A percentile compares a stretch with the other conserved stretches of the same genome.
Evolutionary conservation across 108 stramenopile species (phyloP).

Genomic region (Schizochytrium sp.): DNA sequence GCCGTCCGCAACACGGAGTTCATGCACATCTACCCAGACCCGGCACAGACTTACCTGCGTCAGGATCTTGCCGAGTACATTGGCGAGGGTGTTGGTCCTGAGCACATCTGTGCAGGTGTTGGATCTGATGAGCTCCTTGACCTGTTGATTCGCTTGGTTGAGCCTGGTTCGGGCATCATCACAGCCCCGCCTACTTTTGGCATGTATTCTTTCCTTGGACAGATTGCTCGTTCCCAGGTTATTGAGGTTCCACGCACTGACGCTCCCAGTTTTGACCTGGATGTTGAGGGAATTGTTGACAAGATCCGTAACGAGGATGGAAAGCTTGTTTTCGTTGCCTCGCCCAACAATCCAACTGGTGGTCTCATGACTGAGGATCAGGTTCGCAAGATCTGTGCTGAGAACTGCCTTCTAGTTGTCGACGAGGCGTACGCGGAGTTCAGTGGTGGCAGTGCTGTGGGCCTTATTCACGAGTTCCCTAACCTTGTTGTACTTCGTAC

Average conservation of each 20-base stretch:
- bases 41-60: conserved; percentile 47
- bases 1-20: conserved; percentile 27
- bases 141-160: conserved; percentile 24
- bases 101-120: background rate
- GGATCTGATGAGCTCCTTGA: conserved; percentile 58
- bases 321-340: conserved; percentile 47
- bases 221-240: conserved; percentile 44
- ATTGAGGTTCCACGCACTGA: background rate
- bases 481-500: conserved; percentile 58
- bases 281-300: conserved; percentile 17
- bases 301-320: background rate
- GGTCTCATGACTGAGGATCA: conserved; percentile 59
- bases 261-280: conserved; percentile 44
- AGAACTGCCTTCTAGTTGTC: conserved; percentile 30
- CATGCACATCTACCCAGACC: conserved; percentile 62
- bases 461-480: conserved; percentile 14
- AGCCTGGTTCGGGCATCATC: conserved; percentile 54
- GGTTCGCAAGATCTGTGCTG: conserved; percentile 53
- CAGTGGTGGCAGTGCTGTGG: conserved; percentile 25
- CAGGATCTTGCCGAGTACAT: conserved; percentile 43
- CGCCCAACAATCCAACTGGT: conserved; percentile 60
- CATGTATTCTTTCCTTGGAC: conserved; percentile 56
- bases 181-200: conserved; percentile 43
- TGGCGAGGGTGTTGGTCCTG: background rate
- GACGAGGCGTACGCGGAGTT: conserved; percentile 63